Evolutionary conservation across 2,329 filamentous ascomycete genomes (phyloP).

Genomic region (Calonectria pseudoturangicola): DNA sequence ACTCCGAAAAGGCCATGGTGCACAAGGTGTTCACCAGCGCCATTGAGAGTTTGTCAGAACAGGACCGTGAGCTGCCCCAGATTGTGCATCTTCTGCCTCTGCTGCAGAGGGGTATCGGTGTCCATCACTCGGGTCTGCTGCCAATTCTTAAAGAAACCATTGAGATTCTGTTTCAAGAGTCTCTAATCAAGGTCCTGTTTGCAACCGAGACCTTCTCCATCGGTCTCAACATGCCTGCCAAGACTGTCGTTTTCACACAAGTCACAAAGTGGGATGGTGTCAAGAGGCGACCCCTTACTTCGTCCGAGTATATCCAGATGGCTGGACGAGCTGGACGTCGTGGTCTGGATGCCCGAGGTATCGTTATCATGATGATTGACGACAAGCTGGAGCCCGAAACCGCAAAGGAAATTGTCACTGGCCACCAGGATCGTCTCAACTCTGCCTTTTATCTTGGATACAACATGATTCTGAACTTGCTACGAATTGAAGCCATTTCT

Average conservation of each 20-base stretch:
- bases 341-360: conserved; percentile 97
- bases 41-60: conserved; percentile 92
- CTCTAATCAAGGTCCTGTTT: conserved; percentile 97
- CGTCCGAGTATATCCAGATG: conserved; percentile 99
- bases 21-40: conserved; percentile 95
- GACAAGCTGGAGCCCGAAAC: conserved; percentile 95
- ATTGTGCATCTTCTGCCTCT: conserved; percentile 93
- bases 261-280: conserved; percentile 96
- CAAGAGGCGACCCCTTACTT: conserved; percentile 87
- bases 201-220: conserved; percentile 99
- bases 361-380: conserved; percentile 99
- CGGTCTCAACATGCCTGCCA: conserved; percentile 98
- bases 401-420: conserved; percentile 96
- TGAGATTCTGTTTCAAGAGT: conserved; percentile 98
- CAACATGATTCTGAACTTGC: conserved; percentile 98
- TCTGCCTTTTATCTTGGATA: conserved; percentile 98
- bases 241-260: conserved; percentile 98
- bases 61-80: conserved; percentile 91
- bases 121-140: conserved; percentile 96
- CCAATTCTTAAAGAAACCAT: conserved; percentile 99
- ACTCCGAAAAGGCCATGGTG: conserved; percentile 96
- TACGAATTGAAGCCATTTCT: conserved; percentile 98
- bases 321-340: conserved; percentile 96
- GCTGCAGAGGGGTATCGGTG: conserved; percentile 92
- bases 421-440: conserved; percentile 97